Conservation (phyloP, 257 asterid species). For the Craterostigma plantagineum region DNA sequence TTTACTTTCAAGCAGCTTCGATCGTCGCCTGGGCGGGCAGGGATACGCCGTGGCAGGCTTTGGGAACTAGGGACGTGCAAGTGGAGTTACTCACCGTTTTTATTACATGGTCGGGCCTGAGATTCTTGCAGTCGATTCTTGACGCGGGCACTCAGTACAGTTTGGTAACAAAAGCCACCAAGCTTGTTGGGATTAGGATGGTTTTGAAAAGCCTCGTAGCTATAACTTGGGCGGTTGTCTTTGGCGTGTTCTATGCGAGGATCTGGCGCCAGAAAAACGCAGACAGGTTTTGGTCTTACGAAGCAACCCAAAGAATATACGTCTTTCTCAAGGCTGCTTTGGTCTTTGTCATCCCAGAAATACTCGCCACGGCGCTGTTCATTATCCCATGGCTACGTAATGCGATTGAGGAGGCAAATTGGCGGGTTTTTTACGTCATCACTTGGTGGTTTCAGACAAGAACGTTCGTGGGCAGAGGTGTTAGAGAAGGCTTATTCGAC, state of each 20-base stretch:
- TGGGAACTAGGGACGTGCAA: conserved; percentile 52
- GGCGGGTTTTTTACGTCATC: conserved; percentile 33
- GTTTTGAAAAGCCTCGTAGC: conserved; percentile 73
- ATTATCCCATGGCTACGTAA: conserved; percentile 76
- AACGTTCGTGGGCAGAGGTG: conserved; percentile 72
- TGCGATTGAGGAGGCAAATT: conserved; percentile 50
- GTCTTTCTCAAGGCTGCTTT: conserved; percentile 59
- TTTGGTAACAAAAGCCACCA: conserved; percentile 60
- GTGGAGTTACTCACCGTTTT: conserved; percentile 68
- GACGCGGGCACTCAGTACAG: conserved; percentile 98
- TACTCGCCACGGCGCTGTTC: conserved; percentile 55
- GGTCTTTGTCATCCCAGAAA: conserved; percentile 56
- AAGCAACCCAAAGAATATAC: conserved; percentile 45
- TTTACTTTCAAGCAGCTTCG: conserved; percentile 78
- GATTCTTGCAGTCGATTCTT: conserved; percentile 70
- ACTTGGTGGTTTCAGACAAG: conserved; percentile 90
- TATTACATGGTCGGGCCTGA: conserved; percentile 85
- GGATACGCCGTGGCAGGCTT: conserved; percentile 64
- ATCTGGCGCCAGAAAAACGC: conserved; percentile 78
- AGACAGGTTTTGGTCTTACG: conserved; percentile 53
- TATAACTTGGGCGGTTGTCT: conserved; percentile 53
- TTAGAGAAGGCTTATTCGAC: conserved; percentile 78
- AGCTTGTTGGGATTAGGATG: conserved; percentile 72
- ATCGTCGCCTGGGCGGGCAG: conserved; percentile 71
- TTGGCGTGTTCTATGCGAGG: conserved; percentile 60